Conservation (phyloP, 345 rosid genomes). For the Reutealis trisperma region DNA sequence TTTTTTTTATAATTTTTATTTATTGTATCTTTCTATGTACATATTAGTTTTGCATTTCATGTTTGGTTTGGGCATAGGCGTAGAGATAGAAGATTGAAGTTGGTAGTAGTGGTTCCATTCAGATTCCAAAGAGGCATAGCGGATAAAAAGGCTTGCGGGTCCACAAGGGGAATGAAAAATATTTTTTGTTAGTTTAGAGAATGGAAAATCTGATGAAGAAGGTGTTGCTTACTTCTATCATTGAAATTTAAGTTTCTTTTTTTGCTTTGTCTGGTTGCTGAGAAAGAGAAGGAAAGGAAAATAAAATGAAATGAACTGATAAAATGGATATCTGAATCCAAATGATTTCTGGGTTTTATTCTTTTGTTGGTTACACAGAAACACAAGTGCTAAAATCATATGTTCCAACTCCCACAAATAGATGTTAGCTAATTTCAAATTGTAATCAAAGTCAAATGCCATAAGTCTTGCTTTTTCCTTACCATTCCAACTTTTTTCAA, state of each 20-base stretch:
- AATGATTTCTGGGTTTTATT: background rate
- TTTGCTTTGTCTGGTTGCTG: constrained; percentile 18
- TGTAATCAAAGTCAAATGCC: constrained; percentile 74
- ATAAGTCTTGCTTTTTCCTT: constrained; percentile 37
- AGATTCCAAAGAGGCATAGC: no score
- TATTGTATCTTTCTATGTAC: no score
- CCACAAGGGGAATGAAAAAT: no score
- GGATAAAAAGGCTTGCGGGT: no score
- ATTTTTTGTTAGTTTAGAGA: background rate
- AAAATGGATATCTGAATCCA: background rate
- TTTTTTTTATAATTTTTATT: no score
- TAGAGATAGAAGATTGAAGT: no score
- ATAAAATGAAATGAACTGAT: background rate
- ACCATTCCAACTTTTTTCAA: constrained; percentile 32
- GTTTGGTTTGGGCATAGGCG: no score
- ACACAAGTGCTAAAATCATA: no score
- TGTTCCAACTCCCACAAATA: constrained; percentile 21
- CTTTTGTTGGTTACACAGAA: background rate
- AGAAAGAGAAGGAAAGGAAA: background rate
- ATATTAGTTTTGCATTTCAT: no score
- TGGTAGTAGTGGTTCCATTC: no score
- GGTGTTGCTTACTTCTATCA: constrained; percentile 68
- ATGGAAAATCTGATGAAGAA: constrained; percentile 62
- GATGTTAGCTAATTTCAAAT: constrained; percentile 34
- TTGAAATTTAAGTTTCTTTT: background rate